Base-by-base conservation (phyloP, 805 yeast genomes). In the Suhomyces tanzawaensis region DNA sequence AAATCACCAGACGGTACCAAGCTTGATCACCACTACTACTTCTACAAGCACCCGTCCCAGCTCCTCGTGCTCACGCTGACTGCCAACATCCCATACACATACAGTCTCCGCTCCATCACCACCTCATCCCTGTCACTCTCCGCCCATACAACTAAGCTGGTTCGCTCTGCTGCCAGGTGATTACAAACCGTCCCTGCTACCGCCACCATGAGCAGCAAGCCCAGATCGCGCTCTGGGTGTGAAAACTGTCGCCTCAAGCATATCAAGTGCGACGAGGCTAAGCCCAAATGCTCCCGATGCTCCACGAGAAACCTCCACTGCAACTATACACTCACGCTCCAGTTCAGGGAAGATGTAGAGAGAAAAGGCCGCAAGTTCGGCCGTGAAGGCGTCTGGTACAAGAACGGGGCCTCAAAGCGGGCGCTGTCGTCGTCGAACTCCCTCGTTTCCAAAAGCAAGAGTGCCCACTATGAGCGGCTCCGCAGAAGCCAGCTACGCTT, bases 381-480 rank as follows among this genome's bases (percentile, higher is more conserved):
- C 2, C 36, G 63, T 18, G 61, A 58, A 40, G 61, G 63, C 4
- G 55, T 55, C 1, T 52, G 59, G 59, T 41, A 45, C 6, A 56
- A 53, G 36, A 39, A 31, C 14, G 31, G 42, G 7, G 39, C 37
- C 14, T 26, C 28, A 25, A 21, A 14, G 21, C 36, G 31, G 19
- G 19, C n/a, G 8, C 14, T 13, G 5, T 19, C 24, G 14, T 38
- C 36, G 3, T 22, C 19, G n/a, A 17, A 21, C 14, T n/a, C 13
- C 4, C 16, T 19, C 3, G 12, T 19, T 1, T 21, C 46, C 3
- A 46, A 42, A 33, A 42, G 48, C 24, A 39, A 39, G 25, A 24
- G 26, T 9, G 39, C 54, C 3, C 34, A 44, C 31, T 60, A 49
- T 40, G 35, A 44, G 11, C 13, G 29, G 22, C 23, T 35, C 38